Base-by-base conservation (phyloP, 192 early-diverging fungal genomes). In the Podochytrium sp. region DNA sequence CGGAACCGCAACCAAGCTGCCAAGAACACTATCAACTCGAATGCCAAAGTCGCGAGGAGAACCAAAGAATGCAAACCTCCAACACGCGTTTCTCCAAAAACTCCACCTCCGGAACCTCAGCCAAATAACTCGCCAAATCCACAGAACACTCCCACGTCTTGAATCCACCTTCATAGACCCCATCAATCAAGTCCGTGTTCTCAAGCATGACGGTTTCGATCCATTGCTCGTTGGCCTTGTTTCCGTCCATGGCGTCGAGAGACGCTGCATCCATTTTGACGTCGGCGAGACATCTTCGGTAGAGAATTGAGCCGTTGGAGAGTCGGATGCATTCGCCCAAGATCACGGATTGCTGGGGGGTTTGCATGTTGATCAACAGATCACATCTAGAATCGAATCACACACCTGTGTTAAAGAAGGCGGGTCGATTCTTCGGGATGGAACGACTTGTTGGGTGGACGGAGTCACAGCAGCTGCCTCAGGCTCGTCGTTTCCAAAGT, bases 61-160 rank as follows among this genome's bases (percentile, higher is more conserved):
- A 14, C 27, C 6, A 27, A 20, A 56, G 23, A 6, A 25, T 34
- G 33, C 51, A n/a, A n/a, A 76, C 76, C 77, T 79, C 81, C 40
- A 84, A 42, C 5, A 76, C 71, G 37, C 65, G 59, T 51, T 74
- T 74, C 5, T 76, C 70, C 5, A 32, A 5, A 55, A 57, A 55
- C 25, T 1, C 5, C 20, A 14, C 0, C 10, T 18, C 1, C 12
- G 14, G 6, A 25, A 65, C 25, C 14, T 66, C 76, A 5, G 35
- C 38, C 2, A 85, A 57, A 43, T 77, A 79, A 52, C 86, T 76
- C 23, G 96, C 86, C 57, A 98, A 79, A 82, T 98, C 97, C 35
- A 93, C 65, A 7, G 93, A 89, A 76, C 96, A 96, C 75, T 98
- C 97, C 97, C 97, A 98, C 0, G 97, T 98, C 80, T 98, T 98